Conservation (phyloP, 768 basidiomycete species). For the Russula emetica region DNA sequence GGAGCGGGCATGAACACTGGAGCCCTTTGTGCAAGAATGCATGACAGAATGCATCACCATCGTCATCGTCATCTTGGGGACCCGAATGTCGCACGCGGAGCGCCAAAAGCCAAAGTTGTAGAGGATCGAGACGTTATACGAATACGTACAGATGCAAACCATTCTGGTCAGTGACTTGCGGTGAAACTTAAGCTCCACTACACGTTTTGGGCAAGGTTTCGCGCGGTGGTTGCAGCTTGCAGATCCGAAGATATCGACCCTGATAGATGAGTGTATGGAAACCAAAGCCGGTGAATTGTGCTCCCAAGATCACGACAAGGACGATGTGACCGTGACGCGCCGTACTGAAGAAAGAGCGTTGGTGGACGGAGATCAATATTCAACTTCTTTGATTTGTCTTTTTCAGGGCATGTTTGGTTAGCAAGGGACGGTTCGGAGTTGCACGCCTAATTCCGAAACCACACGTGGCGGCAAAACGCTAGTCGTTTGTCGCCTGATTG, state of each 20-base stretch:
- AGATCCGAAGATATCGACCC: slow-evolving; percentile 12
- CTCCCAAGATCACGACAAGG: slow-evolving; percentile 2
- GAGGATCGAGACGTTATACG: slow-evolving; percentile 9
- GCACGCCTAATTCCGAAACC: slow-evolving; percentile 23
- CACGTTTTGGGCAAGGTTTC: slow-evolving; percentile 20
- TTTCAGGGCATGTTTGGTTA: neutral
- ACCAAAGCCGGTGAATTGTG: slow-evolving; percentile 2
- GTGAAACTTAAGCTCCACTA: slow-evolving; percentile 12
- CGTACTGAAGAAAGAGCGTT: neutral
- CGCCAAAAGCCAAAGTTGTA: slow-evolving; percentile 18
- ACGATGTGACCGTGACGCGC: slow-evolving; percentile 2
- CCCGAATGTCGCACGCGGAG: slow-evolving; percentile 14
- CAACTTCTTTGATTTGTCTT: slow-evolving; percentile 22
- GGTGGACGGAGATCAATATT: slow-evolving; percentile 15
- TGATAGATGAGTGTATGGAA: neutral
- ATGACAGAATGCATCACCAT: slow-evolving; percentile 15
- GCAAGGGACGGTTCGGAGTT: slow-evolving; percentile 24
- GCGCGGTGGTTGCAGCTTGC: slow-evolving; percentile 4
- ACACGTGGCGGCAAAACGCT: slow-evolving; percentile 14
- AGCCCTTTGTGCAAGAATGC: neutral
- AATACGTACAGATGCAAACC: slow-evolving; percentile 23
- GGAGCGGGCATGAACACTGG: neutral
- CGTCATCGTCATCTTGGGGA: neutral
- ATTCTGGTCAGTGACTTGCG: slow-evolving; percentile 13
- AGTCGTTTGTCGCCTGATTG: slow-evolving; percentile 22